phyloP scores from a whole-genome alignment of 2,329 filamentous ascomycete genomes.

The Fusarium armeniacum region DNA sequence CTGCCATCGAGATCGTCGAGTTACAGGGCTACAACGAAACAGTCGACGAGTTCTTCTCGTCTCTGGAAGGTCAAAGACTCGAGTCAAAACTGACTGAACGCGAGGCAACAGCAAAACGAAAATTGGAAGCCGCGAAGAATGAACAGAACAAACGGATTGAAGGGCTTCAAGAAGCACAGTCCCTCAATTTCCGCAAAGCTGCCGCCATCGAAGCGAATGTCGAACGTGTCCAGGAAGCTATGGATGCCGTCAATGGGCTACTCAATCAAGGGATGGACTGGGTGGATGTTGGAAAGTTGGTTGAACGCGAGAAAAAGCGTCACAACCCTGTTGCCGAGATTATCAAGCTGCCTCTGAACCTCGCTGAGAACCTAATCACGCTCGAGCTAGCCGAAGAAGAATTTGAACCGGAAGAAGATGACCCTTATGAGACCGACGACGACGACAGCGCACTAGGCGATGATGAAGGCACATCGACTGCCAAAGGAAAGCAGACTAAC shows the following conservation, averaged over 20 bases:
- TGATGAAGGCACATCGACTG: slow-evolving; percentile 54
- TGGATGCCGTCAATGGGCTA: slow-evolving; percentile 92
- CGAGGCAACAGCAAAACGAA: slow-evolving; percentile 84
- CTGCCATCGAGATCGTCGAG: slow-evolving; percentile 76
- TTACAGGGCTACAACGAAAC: slow-evolving; percentile 92
- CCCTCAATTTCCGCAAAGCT: slow-evolving; percentile 88
- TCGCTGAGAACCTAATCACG: slow-evolving; percentile 91
- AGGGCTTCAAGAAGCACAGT: slow-evolving; percentile 83
- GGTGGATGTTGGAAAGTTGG: slow-evolving; percentile 88
- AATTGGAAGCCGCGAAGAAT: slow-evolving; percentile 84
- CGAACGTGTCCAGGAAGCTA: slow-evolving; percentile 91
- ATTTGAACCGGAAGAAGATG: slow-evolving; percentile 71
- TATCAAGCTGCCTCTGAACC: slow-evolving; percentile 87
- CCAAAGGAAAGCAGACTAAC: slow-evolving; percentile 61
- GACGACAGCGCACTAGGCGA: slow-evolving; percentile 63
- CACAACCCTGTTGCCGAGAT: slow-evolving; percentile 88
- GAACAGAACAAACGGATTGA: slow-evolving; percentile 90
- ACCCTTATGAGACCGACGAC: slow-evolving; percentile 76
- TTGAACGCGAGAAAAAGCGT: slow-evolving; percentile 86
- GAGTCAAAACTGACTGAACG: slow-evolving; percentile 86
- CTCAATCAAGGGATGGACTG: slow-evolving; percentile 97
- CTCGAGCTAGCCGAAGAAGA: slow-evolving; percentile 80
- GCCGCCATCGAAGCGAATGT: slow-evolving; percentile 91
- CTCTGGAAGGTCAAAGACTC: slow-evolving; percentile 92
- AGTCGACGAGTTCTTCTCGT: slow-evolving; percentile 97